Percentiles rank a stretch among this genome's conserved stretches.
These are phyloP conservation scores for Neurospora discreta DNA, from an alignment of 495 filamentous ascomycete species.

Conservation along the genomic window DNA sequence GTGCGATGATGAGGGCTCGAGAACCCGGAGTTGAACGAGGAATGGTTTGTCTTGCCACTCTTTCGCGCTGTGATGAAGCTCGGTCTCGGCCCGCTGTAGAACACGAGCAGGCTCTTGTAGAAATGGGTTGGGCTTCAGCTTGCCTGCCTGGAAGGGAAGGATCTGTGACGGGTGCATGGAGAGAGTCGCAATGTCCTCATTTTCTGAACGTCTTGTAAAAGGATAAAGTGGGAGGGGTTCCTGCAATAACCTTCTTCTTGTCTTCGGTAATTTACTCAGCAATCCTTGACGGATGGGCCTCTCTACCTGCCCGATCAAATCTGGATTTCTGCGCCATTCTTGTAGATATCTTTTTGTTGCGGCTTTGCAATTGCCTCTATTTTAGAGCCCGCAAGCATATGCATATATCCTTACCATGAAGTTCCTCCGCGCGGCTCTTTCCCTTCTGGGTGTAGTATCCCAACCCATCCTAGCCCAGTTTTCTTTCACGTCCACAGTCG, in stretches of 20 bases:
- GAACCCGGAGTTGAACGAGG: background rate
- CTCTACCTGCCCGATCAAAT: background rate
- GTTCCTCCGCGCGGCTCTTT: background rate
- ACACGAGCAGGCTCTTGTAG: background rate
- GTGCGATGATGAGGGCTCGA: background rate
- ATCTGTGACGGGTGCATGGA: background rate
- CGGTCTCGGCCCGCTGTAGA: background rate
- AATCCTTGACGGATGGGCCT: background rate
- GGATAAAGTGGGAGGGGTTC: background rate
- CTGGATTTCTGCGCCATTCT: background rate
- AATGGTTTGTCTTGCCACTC: background rate
- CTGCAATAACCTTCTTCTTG: background rate
- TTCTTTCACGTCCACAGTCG: constrained; percentile 12
- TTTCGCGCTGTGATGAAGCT: background rate
- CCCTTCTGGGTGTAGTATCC: constrained; percentile 9
- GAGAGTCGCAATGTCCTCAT: background rate
- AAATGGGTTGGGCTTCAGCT: background rate
- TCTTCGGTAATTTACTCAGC: background rate
- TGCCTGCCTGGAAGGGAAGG: background rate
- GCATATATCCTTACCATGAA: constrained; percentile 3
- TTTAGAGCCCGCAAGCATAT: background rate
- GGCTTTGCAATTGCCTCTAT: background rate
- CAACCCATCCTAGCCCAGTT: constrained; percentile 11
- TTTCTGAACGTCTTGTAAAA: background rate
- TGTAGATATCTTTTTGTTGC: background rate